Conservation (phyloP, 768 basidiomycete genomes). For the Dictyophora rubrovolvata region DNA sequence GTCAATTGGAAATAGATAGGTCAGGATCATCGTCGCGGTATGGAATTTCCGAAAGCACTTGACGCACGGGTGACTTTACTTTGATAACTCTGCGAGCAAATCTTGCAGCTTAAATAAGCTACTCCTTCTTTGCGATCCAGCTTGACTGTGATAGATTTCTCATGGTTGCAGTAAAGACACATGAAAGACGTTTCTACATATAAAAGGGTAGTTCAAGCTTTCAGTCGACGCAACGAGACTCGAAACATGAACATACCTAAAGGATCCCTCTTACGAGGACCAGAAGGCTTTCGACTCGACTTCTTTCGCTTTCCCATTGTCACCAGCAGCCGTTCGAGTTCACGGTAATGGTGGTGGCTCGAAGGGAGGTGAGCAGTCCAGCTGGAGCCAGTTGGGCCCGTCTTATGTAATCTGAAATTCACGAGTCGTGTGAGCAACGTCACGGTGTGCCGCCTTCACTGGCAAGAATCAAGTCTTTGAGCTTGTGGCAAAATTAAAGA, state of each 20-base stretch:
- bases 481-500: too few species aligned
- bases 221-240: not conserved
- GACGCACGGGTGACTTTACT: conserved; percentile 76
- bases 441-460: not conserved
- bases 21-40: not conserved
- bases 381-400: not conserved
- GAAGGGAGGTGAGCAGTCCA: too few species aligned
- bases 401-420: not conserved
- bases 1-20: not conserved
- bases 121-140: conserved; percentile 80
- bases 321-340: not conserved
- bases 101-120: conserved; percentile 68
- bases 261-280: conserved; percentile 55
- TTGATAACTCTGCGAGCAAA: conserved; percentile 82
- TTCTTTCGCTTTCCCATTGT: conserved; percentile 87
- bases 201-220: not conserved
- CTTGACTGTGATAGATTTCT: conserved; percentile 78
- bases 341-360: too few species aligned
- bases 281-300: conserved; percentile 70
- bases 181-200: conserved; percentile 69
- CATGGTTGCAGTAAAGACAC: conserved; percentile 84
- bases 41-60: not conserved
- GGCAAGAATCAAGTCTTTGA: too few species aligned
- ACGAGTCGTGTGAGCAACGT: not conserved
- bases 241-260: conserved; percentile 43